phyloP scores from a whole-genome alignment of 1,139 yeast species.

The Geotrichum bryndzae region DNA sequence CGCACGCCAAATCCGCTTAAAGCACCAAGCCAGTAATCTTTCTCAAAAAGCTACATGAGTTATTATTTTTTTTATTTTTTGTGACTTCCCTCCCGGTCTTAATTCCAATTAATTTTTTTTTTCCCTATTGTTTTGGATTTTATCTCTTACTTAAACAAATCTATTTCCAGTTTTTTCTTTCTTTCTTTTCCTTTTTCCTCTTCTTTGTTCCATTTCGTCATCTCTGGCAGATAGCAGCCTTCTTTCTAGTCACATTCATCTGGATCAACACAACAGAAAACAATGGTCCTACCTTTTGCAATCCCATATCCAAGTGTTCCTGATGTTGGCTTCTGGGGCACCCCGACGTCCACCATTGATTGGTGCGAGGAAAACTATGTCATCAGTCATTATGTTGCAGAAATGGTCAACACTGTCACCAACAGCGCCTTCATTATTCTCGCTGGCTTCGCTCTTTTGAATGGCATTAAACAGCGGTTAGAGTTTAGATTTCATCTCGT shows the following conservation, averaged over 20 bases:
- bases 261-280: neutral
- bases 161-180: constrained; percentile 1
- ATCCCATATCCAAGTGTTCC: constrained; percentile 31
- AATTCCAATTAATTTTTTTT: too few relatives aligned
- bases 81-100: neutral
- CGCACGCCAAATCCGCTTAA: too few relatives aligned
- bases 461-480: constrained; percentile 53
- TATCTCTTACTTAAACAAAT: neutral
- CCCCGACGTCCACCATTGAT: constrained; percentile 63
- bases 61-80: neutral
- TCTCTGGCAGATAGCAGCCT: neutral
- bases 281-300: constrained; percentile 20
- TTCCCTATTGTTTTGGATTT: neutral
- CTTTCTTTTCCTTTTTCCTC: neutral
- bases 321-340: constrained; percentile 32
- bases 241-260: neutral
- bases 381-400: constrained; percentile 80
- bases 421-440: constrained; percentile 61
- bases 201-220: neutral
- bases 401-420: constrained; percentile 74
- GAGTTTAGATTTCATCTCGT: constrained; percentile 68
- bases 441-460: constrained; percentile 60
- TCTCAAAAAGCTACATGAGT: neutral
- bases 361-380: constrained; percentile 97
- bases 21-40: too few relatives aligned